Conservation (phyloP, 169 alveolate species). For the Plasmodium adleri region DNA sequence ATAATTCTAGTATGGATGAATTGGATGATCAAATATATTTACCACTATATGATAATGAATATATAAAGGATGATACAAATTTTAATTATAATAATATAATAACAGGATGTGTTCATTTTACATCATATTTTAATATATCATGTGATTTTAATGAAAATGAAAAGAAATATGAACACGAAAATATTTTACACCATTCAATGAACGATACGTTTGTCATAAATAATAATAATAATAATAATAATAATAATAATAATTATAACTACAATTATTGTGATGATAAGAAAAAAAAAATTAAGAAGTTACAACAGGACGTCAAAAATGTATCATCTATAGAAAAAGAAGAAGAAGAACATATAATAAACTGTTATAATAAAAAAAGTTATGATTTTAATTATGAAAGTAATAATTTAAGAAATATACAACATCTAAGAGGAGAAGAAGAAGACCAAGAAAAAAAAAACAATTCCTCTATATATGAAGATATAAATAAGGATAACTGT, state of each 20-base stretch:
- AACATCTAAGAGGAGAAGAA: not conserved
- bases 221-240: not conserved
- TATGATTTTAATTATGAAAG: not conserved
- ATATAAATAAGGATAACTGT: not conserved
- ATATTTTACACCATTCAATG: not conserved
- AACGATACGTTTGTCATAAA: not conserved
- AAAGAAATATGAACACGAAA: not conserved
- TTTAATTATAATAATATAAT: slow-evolving; percentile 28
- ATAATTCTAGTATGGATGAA: slow-evolving; percentile 27
- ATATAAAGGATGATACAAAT: not conserved
- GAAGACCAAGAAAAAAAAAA: not conserved
- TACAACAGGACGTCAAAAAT: not conserved
- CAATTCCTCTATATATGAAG: no score
- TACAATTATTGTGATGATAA: not conserved
- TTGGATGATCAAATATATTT: slow-evolving; percentile 1
- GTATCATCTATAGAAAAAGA: not conserved
- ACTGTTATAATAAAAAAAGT: not conserved
- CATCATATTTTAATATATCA: slow-evolving; percentile 51
- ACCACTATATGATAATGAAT: not conserved
- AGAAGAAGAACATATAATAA: not conserved
- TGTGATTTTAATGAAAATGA: slow-evolving; percentile 32
- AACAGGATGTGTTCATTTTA: slow-evolving; percentile 54
- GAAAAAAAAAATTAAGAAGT: not conserved
- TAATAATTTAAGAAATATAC: not conserved
- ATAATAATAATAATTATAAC: not conserved